These are phyloP conservation scores for Pseudogymnoascus sp. DNA, from an alignment of 2,329 filamentous ascomycete genomes.

Conservation along the genomic window DNA sequence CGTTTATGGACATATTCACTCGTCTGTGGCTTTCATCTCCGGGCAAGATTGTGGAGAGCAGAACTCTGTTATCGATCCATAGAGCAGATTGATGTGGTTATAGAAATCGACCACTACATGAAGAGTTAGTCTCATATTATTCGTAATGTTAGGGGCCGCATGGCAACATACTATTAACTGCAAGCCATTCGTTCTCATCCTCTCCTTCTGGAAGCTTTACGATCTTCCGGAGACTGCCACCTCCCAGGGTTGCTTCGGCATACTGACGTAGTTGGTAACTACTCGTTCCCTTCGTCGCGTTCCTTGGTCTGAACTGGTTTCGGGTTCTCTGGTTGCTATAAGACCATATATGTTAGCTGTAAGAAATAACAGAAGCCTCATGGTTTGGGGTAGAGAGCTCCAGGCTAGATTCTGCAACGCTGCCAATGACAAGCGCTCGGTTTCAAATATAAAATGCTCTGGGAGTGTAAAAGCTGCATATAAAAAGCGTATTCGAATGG, in stretches of 20 bases:
- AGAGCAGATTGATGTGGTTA: conserved; percentile 98
- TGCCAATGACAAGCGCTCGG: not conserved
- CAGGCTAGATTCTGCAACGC: not conserved
- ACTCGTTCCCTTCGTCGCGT: conserved; percentile 74
- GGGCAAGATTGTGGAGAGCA: conserved; percentile 95
- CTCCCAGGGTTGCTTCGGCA: conserved; percentile 92
- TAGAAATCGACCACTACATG: conserved; percentile 95
- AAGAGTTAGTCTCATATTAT: conserved; percentile 21
- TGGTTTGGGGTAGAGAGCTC: conserved; percentile 31
- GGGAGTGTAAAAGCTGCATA: not conserved
- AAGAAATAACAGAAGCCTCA: conserved; percentile 32
- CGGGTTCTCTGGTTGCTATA: conserved; percentile 75
- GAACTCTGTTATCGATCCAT: conserved; percentile 98
- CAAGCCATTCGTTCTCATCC: conserved; percentile 95
- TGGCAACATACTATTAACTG: conserved; percentile 72
- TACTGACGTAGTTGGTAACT: conserved; percentile 96
- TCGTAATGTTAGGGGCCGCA: not conserved
- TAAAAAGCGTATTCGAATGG: conserved; percentile 22
- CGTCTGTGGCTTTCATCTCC: conserved; percentile 99
- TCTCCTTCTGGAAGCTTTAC: conserved; percentile 96
- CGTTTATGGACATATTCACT: conserved; percentile 47
- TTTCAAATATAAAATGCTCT: not conserved
- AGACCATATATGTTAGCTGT: conserved; percentile 27
- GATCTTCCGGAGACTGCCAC: conserved; percentile 88
- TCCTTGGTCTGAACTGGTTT: conserved; percentile 85